These are phyloP conservation scores for Boletus semigastroideus DNA, from an alignment of 1,284 basidiomycete species.

Conservation along the genomic window DNA sequence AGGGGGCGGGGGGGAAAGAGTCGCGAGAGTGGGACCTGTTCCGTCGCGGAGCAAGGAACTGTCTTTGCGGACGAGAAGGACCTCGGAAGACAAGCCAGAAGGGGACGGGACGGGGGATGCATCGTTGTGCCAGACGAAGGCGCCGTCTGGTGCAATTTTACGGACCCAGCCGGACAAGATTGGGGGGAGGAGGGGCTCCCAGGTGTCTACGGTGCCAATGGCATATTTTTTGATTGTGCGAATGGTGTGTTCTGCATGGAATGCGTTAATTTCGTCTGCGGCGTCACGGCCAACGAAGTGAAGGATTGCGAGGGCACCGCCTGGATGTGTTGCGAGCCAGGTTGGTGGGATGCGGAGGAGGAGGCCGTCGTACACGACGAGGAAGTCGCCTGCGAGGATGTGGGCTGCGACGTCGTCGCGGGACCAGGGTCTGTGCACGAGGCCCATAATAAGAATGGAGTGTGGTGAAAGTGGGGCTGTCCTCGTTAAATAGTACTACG, in stretches of 20 bases:
- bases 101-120: slow-evolving; percentile 46
- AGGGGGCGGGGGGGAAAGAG: slow-evolving; percentile 53
- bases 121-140: slow-evolving; percentile 60
- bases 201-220: slow-evolving; percentile 70
- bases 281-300: slow-evolving; percentile 98
- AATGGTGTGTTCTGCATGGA: slow-evolving; percentile 74
- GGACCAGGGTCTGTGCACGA: slow-evolving; percentile 41
- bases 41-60: slow-evolving; percentile 19
- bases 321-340: slow-evolving; percentile 89
- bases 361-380: slow-evolving; percentile 77
- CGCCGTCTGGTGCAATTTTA: slow-evolving; percentile 43
- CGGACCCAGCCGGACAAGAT: slow-evolving; percentile 82
- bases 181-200: slow-evolving; percentile 87
- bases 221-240: slow-evolving; percentile 69
- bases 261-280: slow-evolving; percentile 92
- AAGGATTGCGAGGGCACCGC: slow-evolving; percentile 85
- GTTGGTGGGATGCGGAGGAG: slow-evolving; percentile 81
- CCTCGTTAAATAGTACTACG: slow-evolving; percentile 25
- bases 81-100: slow-evolving; percentile 50
- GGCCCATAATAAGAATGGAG: slow-evolving; percentile 17
- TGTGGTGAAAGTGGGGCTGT: slow-evolving; percentile 15
- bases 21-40: slow-evolving; percentile 47
- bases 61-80: slow-evolving; percentile 57
- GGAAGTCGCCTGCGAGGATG: slow-evolving; percentile 75
- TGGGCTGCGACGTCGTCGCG: slow-evolving; percentile 62